A percentile compares a stretch with the other conserved stretches of the same genome.
Conservation (phyloP, 805 yeast species). For the Myxozyma geophila region DNA sequence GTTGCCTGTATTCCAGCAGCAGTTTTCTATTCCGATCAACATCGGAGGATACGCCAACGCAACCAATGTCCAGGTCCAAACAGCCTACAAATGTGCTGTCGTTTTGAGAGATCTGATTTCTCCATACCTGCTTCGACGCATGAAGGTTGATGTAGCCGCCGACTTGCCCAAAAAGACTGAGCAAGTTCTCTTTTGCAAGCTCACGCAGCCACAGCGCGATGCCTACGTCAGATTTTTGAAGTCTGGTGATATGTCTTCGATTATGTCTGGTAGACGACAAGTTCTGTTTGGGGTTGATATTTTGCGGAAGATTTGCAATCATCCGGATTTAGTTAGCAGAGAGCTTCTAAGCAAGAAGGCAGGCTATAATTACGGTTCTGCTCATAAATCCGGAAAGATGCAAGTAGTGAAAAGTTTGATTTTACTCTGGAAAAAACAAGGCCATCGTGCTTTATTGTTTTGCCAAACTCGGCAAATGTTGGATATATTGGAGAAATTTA, state of each 20-base stretch:
- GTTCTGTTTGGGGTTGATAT: constrained; percentile 89
- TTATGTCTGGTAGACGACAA: constrained; percentile 74
- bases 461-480: constrained; percentile 95
- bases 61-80: constrained; percentile 90
- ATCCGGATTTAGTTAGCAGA: constrained; percentile 78
- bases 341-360: constrained; percentile 46
- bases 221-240: constrained; percentile 75
- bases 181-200: constrained; percentile 87
- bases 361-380: constrained; percentile 51
- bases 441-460: constrained; percentile 81
- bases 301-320: constrained; percentile 90
- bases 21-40: constrained; percentile 89
- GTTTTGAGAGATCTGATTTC: constrained; percentile 83
- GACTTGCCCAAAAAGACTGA: constrained; percentile 93
- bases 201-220: constrained; percentile 75
- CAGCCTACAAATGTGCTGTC: constrained; percentile 95
- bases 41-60: constrained; percentile 99
- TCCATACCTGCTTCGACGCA: constrained; percentile 83
- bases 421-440: constrained; percentile 74
- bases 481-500: constrained; percentile 75
- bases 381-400: constrained; percentile 77
- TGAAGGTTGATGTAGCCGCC: constrained; percentile 92
- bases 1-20: constrained; percentile 89
- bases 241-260: constrained; percentile 74
- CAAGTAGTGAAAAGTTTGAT: constrained; percentile 81